A percentile compares a stretch with the other conserved stretches of the same genome.
These are phyloP conservation scores for Quercus rubra DNA, from an alignment of 306 rosid genomes.

Conservation along the genomic window DNA sequence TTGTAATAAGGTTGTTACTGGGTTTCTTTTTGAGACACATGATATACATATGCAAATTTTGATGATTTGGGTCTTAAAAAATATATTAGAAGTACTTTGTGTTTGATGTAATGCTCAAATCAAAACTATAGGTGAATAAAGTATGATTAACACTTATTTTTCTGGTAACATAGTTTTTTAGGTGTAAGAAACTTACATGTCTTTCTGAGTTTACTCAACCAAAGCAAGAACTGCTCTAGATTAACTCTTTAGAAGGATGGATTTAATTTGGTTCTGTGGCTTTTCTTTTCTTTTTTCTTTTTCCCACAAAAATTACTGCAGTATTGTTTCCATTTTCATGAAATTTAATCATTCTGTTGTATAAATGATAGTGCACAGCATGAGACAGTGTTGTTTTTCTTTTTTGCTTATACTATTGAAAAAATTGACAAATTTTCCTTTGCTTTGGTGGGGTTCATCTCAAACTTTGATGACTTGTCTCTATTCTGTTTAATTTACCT, in stretches of 20 bases:
- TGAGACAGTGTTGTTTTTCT: neutral
- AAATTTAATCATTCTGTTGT: neutral
- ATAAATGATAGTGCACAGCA: neutral
- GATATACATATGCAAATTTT: too few species aligned
- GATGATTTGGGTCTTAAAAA: too few species aligned
- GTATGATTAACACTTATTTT: neutral
- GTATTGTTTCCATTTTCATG: neutral
- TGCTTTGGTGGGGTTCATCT: neutral
- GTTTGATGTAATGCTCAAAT: too few species aligned
- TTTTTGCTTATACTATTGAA: too few species aligned
- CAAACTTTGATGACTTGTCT: neutral
- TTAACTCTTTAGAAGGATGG: neutral
- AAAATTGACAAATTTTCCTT: neutral
- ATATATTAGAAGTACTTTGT: too few species aligned
- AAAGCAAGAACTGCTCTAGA: neutral
- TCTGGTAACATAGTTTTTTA: neutral
- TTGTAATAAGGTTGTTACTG: too few species aligned
- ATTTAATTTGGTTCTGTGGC: neutral
- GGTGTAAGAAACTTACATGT: neutral
- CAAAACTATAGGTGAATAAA: too few species aligned
- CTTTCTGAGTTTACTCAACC: conserved; percentile 3
- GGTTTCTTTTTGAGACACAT: too few species aligned
- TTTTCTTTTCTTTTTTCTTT: neutral
- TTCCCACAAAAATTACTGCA: neutral
- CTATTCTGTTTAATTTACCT: neutral